Evolutionary conservation across 2,329 filamentous ascomycete genomes (phyloP).

Genomic region (Alternaria viburni): DNA sequence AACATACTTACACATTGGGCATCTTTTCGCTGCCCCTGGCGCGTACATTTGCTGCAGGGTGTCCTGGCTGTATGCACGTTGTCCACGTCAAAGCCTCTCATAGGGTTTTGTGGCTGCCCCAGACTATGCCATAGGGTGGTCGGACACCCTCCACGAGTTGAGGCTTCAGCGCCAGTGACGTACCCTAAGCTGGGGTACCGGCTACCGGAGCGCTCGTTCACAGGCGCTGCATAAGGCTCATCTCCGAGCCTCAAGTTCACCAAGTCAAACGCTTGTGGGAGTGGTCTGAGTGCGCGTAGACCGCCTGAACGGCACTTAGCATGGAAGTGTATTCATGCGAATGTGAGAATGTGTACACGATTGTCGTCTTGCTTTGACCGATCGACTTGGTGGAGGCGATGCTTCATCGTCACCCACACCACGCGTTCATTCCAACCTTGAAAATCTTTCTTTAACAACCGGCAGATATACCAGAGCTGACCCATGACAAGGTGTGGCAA

Average conservation of each 20-base stretch:
- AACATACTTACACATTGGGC: conserved; percentile 1
- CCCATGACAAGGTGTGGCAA: conserved; percentile 25
- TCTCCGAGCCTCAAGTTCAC: conserved; percentile 25
- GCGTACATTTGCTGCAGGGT: conserved; percentile 7
- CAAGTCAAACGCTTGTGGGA: conserved; percentile 10
- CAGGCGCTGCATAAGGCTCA: conserved; percentile 32
- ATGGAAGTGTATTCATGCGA: background rate
- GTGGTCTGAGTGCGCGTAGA: background rate
- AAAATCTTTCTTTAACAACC: conserved; percentile 17
- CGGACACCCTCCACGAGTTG: conserved; percentile 1
- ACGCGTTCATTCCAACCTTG: background rate
- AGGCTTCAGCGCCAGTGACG: conserved; percentile 27
- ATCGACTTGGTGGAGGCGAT: conserved; percentile 5
- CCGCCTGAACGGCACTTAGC: conserved; percentile 1
- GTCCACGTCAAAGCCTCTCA: conserved; percentile 8
- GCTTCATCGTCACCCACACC: background rate
- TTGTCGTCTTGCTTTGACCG: background rate
- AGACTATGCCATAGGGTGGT: background rate
- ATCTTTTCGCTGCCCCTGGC: conserved; percentile 14
- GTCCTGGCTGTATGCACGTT: conserved; percentile 3
- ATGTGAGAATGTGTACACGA: background rate
- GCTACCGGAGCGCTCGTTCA: conserved; percentile 18
- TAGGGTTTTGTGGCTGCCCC: background rate
- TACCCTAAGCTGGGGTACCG: conserved; percentile 20
- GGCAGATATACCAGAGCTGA: conserved; percentile 1